Percentiles rank a stretch among this genome's conserved stretches.
Evolutionary conservation across 106 monocot genomes (phyloP).

Genomic region (Dioscorea alata): DNA sequence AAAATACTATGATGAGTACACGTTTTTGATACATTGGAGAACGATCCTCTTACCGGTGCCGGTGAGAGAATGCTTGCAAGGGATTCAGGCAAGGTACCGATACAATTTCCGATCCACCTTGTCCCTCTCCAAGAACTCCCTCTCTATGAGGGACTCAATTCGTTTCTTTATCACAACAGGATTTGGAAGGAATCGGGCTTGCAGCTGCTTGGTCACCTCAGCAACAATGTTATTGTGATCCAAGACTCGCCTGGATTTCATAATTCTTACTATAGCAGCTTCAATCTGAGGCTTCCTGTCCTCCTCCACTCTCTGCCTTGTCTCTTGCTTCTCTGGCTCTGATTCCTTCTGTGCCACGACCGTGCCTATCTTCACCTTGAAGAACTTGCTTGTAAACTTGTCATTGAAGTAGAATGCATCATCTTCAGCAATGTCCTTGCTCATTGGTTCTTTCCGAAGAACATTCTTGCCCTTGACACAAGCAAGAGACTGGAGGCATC

Average conservation of each 20-base stretch:
- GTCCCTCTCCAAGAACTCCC: conserved; percentile 85
- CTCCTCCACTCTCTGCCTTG: conserved; percentile 87
- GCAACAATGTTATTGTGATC: conserved; percentile 76
- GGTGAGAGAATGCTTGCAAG: not conserved
- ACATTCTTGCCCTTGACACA: conserved; percentile 85
- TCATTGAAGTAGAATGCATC: conserved; percentile 77
- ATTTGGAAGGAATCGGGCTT: conserved; percentile 68
- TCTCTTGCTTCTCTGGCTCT: conserved; percentile 81
- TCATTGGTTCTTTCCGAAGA: conserved; percentile 71
- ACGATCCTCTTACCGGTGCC: no score
- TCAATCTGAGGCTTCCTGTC: conserved; percentile 88
- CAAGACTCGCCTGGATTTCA: conserved; percentile 67
- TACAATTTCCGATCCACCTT: conserved; percentile 72
- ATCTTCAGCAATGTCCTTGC: conserved; percentile 70
- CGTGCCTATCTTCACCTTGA: conserved; percentile 82
- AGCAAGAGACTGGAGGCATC: conserved; percentile 89
- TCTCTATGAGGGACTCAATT: conserved; percentile 72
- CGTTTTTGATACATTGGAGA: no score
- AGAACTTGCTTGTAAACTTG: conserved; percentile 69
- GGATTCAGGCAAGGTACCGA: conserved; percentile 44
- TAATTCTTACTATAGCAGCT: conserved; percentile 74
- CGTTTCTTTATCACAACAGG: conserved; percentile 78
- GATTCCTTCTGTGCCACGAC: conserved; percentile 75
- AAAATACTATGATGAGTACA: no score
- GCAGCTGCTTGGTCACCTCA: conserved; percentile 71